Evolutionary conservation across 352 stramenopile genomes (phyloP), one percentile per base, ranked within the genome.

Genomic region (Pythium aphanidermatum): DNA sequence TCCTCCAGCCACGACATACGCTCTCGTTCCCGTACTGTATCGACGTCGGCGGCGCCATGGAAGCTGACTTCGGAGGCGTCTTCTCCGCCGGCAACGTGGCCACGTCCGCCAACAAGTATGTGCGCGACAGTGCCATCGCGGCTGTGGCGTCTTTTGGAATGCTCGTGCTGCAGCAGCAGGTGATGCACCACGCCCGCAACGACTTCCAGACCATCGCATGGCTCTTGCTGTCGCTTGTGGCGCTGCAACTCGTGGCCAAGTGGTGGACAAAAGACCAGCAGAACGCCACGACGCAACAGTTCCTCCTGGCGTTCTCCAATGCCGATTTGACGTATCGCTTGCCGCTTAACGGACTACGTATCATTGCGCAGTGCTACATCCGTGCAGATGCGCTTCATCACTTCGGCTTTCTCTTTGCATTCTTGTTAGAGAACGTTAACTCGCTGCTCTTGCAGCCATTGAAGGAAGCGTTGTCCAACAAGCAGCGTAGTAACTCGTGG

Each of bases 351-450:
- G 77, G 59, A 2, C 32, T 55, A 13, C 65, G 60, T 9, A 60
- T 72, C 17, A 49, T 84, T 7, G 60, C 62, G 23, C 63, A 63
- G 41, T 68, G 70, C 34, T 86, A 65, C 50, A 41, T 85, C 16
- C 57, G 63, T 9, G 58, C 57, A 7, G 68, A 77, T n/a, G 70
- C 77, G 29, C 56, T 89, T 20, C 60, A 73, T 25, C 72, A 86
- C 38, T 89, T 86, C 25, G 77, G 74, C 2, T 60, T 82, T 42
- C 54, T 86, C n/a, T 79, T 86, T 36, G 74, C 72, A 37, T 84
- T 89, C 38, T 46, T 89, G 40, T 41, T 89, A 28, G 71, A 85
- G 47, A 61, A 76, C 58, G 42, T 66, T 19, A 65, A 63, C 21
- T 32, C 65, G 34, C 40, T 79, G 40, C 46, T 89, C 51, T 51